Base-by-base conservation (phyloP, 2,329 filamentous ascomycete genomes). In the Neophaeococcomyces mojaviensis region DNA sequence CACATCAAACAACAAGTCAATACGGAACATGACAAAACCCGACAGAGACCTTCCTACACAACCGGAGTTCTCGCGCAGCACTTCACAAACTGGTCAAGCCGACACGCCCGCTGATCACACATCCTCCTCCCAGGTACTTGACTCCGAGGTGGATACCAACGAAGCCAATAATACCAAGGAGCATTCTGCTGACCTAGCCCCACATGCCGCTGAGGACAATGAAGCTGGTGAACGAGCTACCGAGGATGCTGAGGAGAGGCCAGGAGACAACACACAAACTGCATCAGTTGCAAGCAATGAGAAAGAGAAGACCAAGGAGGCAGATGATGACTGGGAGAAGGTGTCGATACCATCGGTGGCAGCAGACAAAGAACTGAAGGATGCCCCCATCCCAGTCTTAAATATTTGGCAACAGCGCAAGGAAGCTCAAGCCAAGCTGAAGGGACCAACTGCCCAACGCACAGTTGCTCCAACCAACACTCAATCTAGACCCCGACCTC, bases 361-460 rank as follows among this genome's bases (percentile, higher is more conserved):
- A 26, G 79, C 82, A 58, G 68, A 79, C 36, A 66, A 70, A 50
- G 77, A 83, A 57, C 72, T 95, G 34, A 82, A 84, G 38, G 87
- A 92, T 50, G 90, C 90, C 15, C 84, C 88, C 24, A 74, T 86
- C 35, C 92, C 92, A 1, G 65, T 79, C 1, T 84, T 96, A 48
- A 98, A 98, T 64, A 72, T 89, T 51, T 98, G 92, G 90, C 77
- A 82, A 52, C 80, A 89, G 66, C 79, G 89, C 46, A 82, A 77
- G 57, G 82, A 88, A 58, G 81, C 74, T 50, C 66, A 73, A n/a
- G 67, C 71, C 32, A 75, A 73, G 60, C 57, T 60, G 41, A 76
- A 73, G 58, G 62, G 64, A 6, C 58, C 50, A 39, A 56, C 55
- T 33, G 49, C 56, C 1, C 48, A 49, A 26, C 45, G 45, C 16